Conservation (phyloP, 2,329 filamentous ascomycete genomes). For the Paracorniculantispora psalliotae region DNA sequence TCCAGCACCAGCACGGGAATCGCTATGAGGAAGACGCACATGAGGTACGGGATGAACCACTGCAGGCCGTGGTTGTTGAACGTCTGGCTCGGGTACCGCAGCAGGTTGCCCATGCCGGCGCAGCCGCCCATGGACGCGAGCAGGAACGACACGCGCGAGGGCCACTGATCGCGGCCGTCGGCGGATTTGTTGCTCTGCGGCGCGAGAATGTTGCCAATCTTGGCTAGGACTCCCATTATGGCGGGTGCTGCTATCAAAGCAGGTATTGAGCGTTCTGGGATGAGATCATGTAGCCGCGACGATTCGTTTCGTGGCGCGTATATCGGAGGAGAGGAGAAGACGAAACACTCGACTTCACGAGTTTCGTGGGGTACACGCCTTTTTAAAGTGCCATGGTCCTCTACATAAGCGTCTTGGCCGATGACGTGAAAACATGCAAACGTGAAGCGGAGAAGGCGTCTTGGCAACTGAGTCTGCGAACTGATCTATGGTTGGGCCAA, state of each 20-base stretch:
- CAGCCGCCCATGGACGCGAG: slow-evolving; percentile 56
- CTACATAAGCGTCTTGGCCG: background rate
- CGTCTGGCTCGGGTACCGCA: slow-evolving; percentile 53
- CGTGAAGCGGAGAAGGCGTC: slow-evolving; percentile 7
- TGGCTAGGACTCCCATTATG: slow-evolving; percentile 22
- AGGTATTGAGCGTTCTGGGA: background rate
- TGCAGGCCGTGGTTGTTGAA: slow-evolving; percentile 57
- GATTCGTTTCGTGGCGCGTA: no score
- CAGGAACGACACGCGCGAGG: slow-evolving; percentile 49
- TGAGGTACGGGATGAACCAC: slow-evolving; percentile 55
- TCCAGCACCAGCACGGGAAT: slow-evolving; percentile 53
- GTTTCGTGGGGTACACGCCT: background rate
- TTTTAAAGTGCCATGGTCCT: background rate
- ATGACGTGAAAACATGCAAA: background rate
- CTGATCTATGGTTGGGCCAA: background rate
- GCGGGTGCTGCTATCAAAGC: background rate
- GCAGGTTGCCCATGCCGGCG: slow-evolving; percentile 53
- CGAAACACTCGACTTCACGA: no score
- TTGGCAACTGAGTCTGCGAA: background rate
- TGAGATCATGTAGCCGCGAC: background rate
- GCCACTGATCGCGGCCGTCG: slow-evolving; percentile 49
- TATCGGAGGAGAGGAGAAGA: background rate
- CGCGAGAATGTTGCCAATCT: slow-evolving; percentile 28
- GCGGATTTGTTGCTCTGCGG: slow-evolving; percentile 32
- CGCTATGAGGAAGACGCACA: slow-evolving; percentile 50